Evolutionary conservation across 2,329 filamentous ascomycete genomes (phyloP), one percentile per base, ranked within the genome.

Genomic region (Hypoxylon sp.): DNA sequence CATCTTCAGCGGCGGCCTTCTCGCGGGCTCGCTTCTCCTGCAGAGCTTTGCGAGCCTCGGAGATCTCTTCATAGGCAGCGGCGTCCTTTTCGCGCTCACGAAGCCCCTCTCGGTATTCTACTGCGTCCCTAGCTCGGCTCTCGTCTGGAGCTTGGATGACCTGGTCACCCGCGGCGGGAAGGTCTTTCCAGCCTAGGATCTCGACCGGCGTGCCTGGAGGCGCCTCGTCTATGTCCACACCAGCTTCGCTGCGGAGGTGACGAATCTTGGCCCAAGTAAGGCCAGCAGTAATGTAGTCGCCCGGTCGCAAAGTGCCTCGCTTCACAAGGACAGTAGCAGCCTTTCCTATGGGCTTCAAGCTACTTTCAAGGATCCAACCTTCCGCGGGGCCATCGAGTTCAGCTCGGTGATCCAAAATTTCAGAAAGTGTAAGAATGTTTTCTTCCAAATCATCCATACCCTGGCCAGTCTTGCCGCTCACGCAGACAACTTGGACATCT

Each of bases 381-480:
- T 99, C 96, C 6, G 91, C 93, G 77, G 89, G 87, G 20, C 94
- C 92, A 69, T 92, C 87, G 0, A 80, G 80, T 74, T 97, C 93
- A 30, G 95, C 93, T 50, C 95, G 91, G 76, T 97, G 91, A 74
- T 99, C 96, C 11, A 98, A 87, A 72, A 98, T 90, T 78, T 99
- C 96, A 1, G 94, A 92, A 4, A 97, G 86, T 0, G 93, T 91
- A 22, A 96, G 83, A 53, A 95, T 93, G 54, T 92, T 94, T 83
- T 99, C 97, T 81, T 98, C 96, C 1, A 99, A 86, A 56, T 97
- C 92, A 14, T 90, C 85, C 91, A 99, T 98, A 54, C 96, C 96
- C 78, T 92, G 85, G 0, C 96, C 96, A 0, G 96, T 98, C 83
- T 96, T 97, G 49, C 95, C 97, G 77, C 94, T 97, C 42, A 99